A percentile compares a stretch with the other conserved stretches of the same genome.
Evolutionary conservation across 495 filamentous ascomycete species (phyloP).

Genomic region (Penicillium arizonense): DNA sequence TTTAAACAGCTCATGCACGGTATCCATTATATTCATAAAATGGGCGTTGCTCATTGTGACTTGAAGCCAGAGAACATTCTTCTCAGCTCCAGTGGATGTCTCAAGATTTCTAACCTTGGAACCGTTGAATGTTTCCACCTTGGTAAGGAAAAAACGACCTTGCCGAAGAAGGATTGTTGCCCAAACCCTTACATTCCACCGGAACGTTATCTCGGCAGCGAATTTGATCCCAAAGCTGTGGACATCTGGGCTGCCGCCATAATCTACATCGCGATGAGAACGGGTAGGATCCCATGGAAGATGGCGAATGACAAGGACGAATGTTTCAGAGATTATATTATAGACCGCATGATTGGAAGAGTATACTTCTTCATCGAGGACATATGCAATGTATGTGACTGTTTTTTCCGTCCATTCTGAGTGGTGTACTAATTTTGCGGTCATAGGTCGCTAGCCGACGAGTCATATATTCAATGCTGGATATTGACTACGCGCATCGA

Average conservation of each 20-base stretch:
- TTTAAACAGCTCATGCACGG: constrained; percentile 79
- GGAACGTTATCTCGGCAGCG: constrained; percentile 81
- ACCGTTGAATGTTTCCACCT: constrained; percentile 56
- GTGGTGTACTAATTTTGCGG: not conserved
- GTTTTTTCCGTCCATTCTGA: not conserved
- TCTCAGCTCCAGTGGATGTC: constrained; percentile 61
- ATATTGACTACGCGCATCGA: not conserved
- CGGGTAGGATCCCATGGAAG: constrained; percentile 80
- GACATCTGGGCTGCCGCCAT: constrained; percentile 90
- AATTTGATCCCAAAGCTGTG: constrained; percentile 84
- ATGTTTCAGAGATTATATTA: constrained; percentile 78
- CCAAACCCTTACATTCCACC: constrained; percentile 86
- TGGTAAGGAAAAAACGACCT: constrained; percentile 84
- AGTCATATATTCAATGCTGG: constrained; percentile 6
- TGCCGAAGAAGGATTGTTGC: constrained; percentile 84
- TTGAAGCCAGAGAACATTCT: constrained; percentile 80
- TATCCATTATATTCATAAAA: constrained; percentile 64
- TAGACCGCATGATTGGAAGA: constrained; percentile 74
- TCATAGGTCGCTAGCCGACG: not conserved
- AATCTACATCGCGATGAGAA: constrained; percentile 93
- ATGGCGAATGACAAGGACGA: constrained; percentile 85
- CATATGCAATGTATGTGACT: constrained; percentile 66
- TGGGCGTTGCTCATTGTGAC: constrained; percentile 78
- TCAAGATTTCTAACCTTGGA: constrained; percentile 83
- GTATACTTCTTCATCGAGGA: constrained; percentile 85